These are phyloP conservation scores for Cucurbita maxima DNA, from an alignment of 306 rosid species.

Conservation along the genomic window DNA sequence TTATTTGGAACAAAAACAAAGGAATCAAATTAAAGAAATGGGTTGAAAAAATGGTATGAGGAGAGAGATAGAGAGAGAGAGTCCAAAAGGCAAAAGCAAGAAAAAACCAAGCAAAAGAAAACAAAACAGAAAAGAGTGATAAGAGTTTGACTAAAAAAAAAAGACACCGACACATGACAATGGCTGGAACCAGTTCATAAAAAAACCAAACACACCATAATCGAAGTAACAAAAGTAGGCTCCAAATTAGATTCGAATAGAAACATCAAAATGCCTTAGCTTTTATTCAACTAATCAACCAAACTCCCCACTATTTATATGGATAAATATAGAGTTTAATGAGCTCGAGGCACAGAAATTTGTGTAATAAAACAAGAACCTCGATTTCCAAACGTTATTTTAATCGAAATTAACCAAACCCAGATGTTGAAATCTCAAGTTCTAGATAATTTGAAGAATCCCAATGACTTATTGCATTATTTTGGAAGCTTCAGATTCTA, in stretches of 20 bases:
- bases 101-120: neutral
- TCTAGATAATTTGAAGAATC: neutral
- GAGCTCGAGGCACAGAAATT: constrained; percentile 14
- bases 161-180: constrained; percentile 7
- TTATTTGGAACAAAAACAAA: neutral
- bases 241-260: constrained; percentile 36
- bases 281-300: constrained; percentile 20
- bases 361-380: neutral
- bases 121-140: neutral
- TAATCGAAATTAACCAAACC: constrained; percentile 7
- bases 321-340: constrained; percentile 5
- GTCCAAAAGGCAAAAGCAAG: neutral
- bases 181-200: constrained; percentile 59
- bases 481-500: constrained; percentile 12
- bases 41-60: no score
- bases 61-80: neutral
- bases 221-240: neutral
- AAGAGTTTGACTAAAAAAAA: constrained; percentile 10
- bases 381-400: constrained; percentile 3
- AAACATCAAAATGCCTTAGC: constrained; percentile 42
- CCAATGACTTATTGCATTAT: neutral
- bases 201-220: neutral
- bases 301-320: constrained; percentile 8
- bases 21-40: neutral
- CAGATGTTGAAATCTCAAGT: constrained; percentile 4